Evolutionary conservation across 139 green algal species (phyloP).

Genomic region (Chlamydomonas schloesseri): DNA sequence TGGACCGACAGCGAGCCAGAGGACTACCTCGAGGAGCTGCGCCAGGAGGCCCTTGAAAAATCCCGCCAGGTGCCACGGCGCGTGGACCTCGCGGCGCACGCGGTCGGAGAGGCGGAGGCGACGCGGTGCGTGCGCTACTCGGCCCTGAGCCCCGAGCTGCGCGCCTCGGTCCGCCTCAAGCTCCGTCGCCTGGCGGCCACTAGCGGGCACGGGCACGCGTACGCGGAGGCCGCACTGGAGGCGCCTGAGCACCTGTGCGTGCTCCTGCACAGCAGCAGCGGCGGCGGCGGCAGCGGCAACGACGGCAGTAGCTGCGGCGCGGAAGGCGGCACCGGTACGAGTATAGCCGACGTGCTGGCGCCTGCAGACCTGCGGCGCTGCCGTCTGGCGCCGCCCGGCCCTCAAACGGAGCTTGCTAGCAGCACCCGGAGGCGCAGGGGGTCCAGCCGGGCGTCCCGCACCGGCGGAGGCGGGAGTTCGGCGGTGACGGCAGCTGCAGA

Average conservation of each 20-base stretch:
- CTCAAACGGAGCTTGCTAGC: not conserved
- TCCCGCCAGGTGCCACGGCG: no score
- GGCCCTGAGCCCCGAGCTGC: not conserved
- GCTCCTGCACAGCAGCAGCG: not conserved
- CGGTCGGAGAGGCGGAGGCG: not conserved
- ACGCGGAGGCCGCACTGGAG: constrained; percentile 3
- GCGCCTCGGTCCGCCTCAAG: not conserved
- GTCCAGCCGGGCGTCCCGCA: no score
- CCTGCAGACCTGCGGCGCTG: not conserved
- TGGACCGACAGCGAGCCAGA: not conserved
- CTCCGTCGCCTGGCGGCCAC: not conserved
- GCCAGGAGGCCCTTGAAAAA: not conserved
- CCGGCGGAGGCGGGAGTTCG: no score
- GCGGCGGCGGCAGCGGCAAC: not conserved
- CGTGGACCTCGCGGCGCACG: not conserved
- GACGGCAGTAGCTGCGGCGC: no score
- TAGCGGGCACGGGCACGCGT: not conserved
- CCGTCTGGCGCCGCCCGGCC: not conserved
- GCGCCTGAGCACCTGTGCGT: not conserved
- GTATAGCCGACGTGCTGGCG: not conserved
- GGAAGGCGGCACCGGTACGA: no score
- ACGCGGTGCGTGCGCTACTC: not conserved
- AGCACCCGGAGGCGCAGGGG: not conserved
- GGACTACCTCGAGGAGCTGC: not conserved
- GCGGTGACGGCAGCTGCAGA: not conserved